phyloP scores from a whole-genome alignment of 2,329 filamentous ascomycete species.

The Phaeophleospora eucalypticola region DNA sequence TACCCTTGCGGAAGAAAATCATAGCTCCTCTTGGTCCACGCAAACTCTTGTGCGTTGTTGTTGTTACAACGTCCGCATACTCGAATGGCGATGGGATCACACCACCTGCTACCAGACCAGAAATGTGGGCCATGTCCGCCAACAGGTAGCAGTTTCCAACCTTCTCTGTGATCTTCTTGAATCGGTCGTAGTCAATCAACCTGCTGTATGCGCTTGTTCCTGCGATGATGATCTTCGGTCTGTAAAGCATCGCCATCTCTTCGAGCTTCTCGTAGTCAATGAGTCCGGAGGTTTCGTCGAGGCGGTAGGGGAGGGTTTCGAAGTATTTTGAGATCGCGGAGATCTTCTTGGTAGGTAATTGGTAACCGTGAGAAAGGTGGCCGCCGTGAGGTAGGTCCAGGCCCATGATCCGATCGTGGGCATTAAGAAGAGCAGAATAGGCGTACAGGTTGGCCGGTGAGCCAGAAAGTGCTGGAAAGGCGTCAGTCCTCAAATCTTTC shows the following conservation, averaged over 20 bases:
- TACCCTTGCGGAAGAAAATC: slow-evolving; percentile 99
- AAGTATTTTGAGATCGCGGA: slow-evolving; percentile 98
- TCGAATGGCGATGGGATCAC: slow-evolving; percentile 92
- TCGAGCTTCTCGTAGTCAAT: slow-evolving; percentile 95
- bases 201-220: slow-evolving; percentile 98
- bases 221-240: slow-evolving; percentile 92
- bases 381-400: slow-evolving; percentile 94
- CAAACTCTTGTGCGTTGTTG: slow-evolving; percentile 98
- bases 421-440: slow-evolving; percentile 87
- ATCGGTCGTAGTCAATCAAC: slow-evolving; percentile 91
- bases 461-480: slow-evolving; percentile 58
- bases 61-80: slow-evolving; percentile 93
- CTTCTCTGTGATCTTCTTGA: slow-evolving; percentile 91
- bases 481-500: slow-evolving; percentile 1
- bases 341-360: slow-evolving; percentile 78
- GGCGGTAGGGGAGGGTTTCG: slow-evolving; percentile 95
- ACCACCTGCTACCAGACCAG: slow-evolving; percentile 84
- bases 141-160: slow-evolving; percentile 85
- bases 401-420: slow-evolving; percentile 94
- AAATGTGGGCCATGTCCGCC: slow-evolving; percentile 98
- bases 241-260: slow-evolving; percentile 85
- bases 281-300: slow-evolving; percentile 83
- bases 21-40: slow-evolving; percentile 96
- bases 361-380: slow-evolving; percentile 94
- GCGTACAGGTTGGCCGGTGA: slow-evolving; percentile 74